Base-by-base conservation (phyloP, 2,329 filamentous ascomycete genomes). In the Paraphoma sp. region DNA sequence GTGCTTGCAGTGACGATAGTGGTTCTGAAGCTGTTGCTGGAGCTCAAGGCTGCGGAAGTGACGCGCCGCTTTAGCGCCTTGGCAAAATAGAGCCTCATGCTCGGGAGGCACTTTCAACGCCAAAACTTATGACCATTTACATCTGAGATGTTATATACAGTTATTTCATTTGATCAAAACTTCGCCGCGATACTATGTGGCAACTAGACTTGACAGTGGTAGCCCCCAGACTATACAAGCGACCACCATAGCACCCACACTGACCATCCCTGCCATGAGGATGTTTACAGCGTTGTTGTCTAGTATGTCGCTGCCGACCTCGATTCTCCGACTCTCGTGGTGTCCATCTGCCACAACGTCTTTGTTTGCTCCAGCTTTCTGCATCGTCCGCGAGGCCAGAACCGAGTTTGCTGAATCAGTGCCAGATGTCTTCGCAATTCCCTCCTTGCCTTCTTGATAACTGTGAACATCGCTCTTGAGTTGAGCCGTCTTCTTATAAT, bases 231-330 rank as follows among this genome's bases (percentile, higher is more conserved):
- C 42, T n/a, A 64, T 28, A 29, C 64, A 68, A 3, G 75, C 69
- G 2, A 58, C 64, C n/a, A 71, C 81, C 86, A 98, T 96, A 4
- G 88, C 90, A 4, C 89, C 86, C 16, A 93, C 63, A 72, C 91
- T 97, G 86, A 96, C 93, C 4, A 83, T 82, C 12, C 86, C 83
- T 0, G 94, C 93, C 94, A 97, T 98, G 54, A 94, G 76, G 55
- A 97, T 86, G 76, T 99, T 99, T 67, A 99, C 93, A 52, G 91
- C 90, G 76, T 99, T 99, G 76, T 99, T 99, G 76, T 96, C 93
- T 54, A 99, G 81, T 59, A 96, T 75, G 73, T 97, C 85, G 79
- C 82, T 64, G 82, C 89, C 77, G 59, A 84, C 89, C 74, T 91
- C 85, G 78, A 79, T 81, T 67, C 86, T 86, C 60, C 80, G 67